Conservation (phyloP, 441 rosid genomes). For the Croton laevigatus region DNA sequence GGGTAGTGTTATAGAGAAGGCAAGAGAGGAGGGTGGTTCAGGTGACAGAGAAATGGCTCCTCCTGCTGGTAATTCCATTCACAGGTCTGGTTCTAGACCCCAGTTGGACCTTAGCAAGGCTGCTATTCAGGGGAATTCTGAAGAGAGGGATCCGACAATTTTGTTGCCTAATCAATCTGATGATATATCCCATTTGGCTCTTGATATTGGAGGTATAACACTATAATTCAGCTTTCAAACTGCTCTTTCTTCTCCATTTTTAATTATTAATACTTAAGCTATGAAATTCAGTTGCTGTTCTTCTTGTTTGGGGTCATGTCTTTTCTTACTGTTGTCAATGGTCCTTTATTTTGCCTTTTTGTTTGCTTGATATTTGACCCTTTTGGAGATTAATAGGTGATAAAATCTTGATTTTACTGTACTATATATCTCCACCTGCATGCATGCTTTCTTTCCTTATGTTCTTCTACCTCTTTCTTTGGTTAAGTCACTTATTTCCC, state of each 20-base stretch:
- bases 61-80: constrained; percentile 55
- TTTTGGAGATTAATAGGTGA: not conserved
- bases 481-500: not conserved
- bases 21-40: constrained; percentile 34
- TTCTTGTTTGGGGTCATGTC: constrained; percentile 9
- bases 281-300: not conserved
- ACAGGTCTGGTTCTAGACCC: constrained; percentile 91
- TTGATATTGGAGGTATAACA: constrained; percentile 91
- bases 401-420: constrained; percentile 2
- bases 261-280: constrained; percentile 3
- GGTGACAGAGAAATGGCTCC: constrained; percentile 74
- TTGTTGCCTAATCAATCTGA: constrained; percentile 96
- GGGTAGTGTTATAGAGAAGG: constrained; percentile 24
- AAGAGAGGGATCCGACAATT: constrained; percentile 91
- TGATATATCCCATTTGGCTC: constrained; percentile 93
- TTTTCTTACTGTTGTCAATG: constrained; percentile 7
- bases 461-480: not conserved
- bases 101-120: constrained; percentile 98
- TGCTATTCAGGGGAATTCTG: constrained; percentile 88
- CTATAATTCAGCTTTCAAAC: not conserved
- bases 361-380: not conserved
- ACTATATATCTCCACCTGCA: not conserved
- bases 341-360: not conserved
- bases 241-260: not conserved
- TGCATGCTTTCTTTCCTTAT: not conserved